Base-by-base conservation (phyloP, 352 stramenopile species). In the Phytophthora pisi region DNA sequence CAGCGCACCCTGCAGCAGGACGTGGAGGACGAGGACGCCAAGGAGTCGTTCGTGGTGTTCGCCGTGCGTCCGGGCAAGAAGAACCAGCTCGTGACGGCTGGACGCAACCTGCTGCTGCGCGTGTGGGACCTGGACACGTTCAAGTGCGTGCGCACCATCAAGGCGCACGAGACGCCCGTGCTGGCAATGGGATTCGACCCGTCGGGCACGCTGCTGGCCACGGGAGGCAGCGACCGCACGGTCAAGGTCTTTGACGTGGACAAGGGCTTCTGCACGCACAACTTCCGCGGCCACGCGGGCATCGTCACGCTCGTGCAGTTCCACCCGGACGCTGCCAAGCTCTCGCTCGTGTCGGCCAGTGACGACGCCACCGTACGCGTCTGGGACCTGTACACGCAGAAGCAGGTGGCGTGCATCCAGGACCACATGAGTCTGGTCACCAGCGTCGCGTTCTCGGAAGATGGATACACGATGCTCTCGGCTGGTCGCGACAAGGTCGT, bases 391-490 rank as follows among this genome's bases (percentile, higher is more conserved):
- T 92, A 92, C 67, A 75, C 86, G 16, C 84, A 97, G 65, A 84
- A 90, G 62, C 84, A 96, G 64, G 72, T 87, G 53, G 91, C 91
- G 45, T 97, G 74, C 72, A 96, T 99, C 55, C 76, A 88, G 53
- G 96, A 98, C 77, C 97, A 99, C 84, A 91, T 99, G 71, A 98
- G 90, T 61, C 84, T 94, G 7, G 95, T 98, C 6, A 99, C 93
- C 4, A 97, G 90, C 63, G 87, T 99, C 30, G 84, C 89, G 20
- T 99, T 98, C 74, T 90, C 86, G 1, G 72, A 66, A 36, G 88
- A 96, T 70, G 88, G 88, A 9, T 93, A 93, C 75, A 96, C 87
- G 26, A 72, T 96, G 72, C 68, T 96, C 20, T 96, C 95, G 1
- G 82, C 95, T 9, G 96, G 96, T 26, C 82, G 97, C 59, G 97